Base-by-base conservation (phyloP, 306 rosid species). In the Vigna angularis region DNA sequence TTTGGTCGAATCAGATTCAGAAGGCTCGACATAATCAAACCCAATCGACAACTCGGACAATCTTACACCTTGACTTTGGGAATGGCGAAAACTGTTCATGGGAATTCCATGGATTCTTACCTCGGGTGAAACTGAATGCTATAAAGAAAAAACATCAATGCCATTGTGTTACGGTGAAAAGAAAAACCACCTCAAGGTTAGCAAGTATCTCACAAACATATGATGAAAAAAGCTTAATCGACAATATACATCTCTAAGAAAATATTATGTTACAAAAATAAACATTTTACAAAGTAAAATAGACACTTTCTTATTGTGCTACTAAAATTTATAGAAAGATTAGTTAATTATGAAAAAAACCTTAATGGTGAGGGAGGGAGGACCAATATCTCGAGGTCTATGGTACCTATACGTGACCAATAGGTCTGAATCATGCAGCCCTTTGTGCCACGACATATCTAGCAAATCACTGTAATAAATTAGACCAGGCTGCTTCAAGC, bases 91-190 rank as follows among this genome's bases (percentile, higher is more conserved):
- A 48, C 87, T 89, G 73, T 87, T 86, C 66, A 18, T 36, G 67
- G 90, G 90, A 59, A 89, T 62, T 69, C 96, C 93, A 72, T 91
- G 91, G 64, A 91, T 81, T 16, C 91, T 85, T 30, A 91, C 63
- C 84, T 89, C 96, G 0, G 96, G 96, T 38, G 90, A 78, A 80
- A 84, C 42, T 22, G 89, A 89, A 70, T 87, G 89, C 96, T 91
- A 89, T 4, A 18, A 73, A 44, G 81, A 51, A 38, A 66, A 61
- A 79, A 49, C 8, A 26, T 59, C 28, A 72, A 61, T 40, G 38
- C 1, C 7, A 34, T 34, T 34, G 38, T 34, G 38, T 34, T 34
- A 34, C 1, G 7, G 38, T 34, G 38, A 3, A 30, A 30, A 30
- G 34, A 30, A 30, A 30, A 30, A 30, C 5, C 34, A 30, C 34